These are phyloP conservation scores for Entomortierella lignicola DNA, from an alignment of 192 early-diverging fungal genomes.

Conservation along the genomic window DNA sequence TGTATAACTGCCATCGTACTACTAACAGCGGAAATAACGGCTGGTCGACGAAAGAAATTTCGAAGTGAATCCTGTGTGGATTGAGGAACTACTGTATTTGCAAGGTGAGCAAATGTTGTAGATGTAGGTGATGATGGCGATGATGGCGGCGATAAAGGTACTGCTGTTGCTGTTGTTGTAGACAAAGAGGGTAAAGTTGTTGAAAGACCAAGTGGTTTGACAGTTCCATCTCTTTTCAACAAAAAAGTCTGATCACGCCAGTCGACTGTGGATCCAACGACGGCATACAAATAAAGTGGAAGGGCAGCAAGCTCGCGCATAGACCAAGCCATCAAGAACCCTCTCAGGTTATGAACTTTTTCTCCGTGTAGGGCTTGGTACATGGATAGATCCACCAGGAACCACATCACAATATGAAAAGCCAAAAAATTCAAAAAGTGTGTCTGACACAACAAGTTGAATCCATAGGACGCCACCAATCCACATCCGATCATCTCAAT, in stretches of 20 bases:
- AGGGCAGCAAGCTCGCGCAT: conserved; percentile 85
- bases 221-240: conserved; percentile 73
- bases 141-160: not conserved
- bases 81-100: conserved; percentile 44
- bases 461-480: conserved; percentile 75
- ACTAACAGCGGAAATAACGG: conserved; percentile 51
- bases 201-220: conserved; percentile 23
- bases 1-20: conserved; percentile 49
- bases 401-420: conserved; percentile 69
- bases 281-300: conserved; percentile 85
- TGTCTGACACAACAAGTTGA: conserved; percentile 64
- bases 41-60: conserved; percentile 45
- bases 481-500: conserved; percentile 89
- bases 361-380: conserved; percentile 48
- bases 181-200: conserved; percentile 11
- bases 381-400: conserved; percentile 70
- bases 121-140: conserved; percentile 3
- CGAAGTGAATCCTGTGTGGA: conserved; percentile 31
- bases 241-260: conserved; percentile 86
- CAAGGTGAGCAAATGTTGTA: conserved; percentile 24
- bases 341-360: conserved; percentile 48
- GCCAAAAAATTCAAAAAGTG: conserved; percentile 59
- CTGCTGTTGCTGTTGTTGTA: not conserved
- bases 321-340: conserved; percentile 80
- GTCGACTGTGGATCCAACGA: conserved; percentile 81